A percentile compares a stretch with the other conserved stretches of the same genome.
Conservation (phyloP, 2,329 filamentous ascomycete genomes). For the Colletotrichum coccodes region DNA sequence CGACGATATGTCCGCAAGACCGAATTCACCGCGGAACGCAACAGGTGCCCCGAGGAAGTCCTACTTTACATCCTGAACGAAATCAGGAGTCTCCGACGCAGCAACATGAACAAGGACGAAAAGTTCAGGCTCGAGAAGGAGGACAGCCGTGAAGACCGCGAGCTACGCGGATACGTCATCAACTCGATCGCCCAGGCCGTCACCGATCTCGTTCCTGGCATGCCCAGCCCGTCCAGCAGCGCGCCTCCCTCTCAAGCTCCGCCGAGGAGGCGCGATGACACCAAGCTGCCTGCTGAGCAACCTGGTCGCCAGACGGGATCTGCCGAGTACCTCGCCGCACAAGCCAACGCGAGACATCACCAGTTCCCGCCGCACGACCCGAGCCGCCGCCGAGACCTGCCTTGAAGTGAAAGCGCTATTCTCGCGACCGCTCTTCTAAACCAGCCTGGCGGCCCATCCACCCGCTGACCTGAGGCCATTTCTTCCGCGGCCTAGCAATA, state of each 20-base stretch:
- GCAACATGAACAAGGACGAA: constrained; percentile 87
- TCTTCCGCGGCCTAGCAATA: constrained; percentile 23
- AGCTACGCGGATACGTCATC: constrained; percentile 79
- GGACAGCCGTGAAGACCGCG: constrained; percentile 78
- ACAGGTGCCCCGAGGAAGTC: constrained; percentile 86
- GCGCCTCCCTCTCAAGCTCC: constrained; percentile 35
- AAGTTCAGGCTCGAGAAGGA: constrained; percentile 85
- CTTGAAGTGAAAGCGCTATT: constrained; percentile 37
- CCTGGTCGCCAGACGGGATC: constrained; percentile 62
- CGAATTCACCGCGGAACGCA: constrained; percentile 79
- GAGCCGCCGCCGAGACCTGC: constrained; percentile 49
- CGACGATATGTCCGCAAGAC: constrained; percentile 77
- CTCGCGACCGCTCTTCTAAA: not conserved
- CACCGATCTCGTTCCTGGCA: constrained; percentile 70
- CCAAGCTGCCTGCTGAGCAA: constrained; percentile 70
- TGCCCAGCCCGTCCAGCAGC: constrained; percentile 41
- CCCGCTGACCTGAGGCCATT: constrained; percentile 16
- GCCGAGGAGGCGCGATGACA: constrained; percentile 57
- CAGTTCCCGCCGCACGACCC: constrained; percentile 57
- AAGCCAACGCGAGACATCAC: constrained; percentile 50
- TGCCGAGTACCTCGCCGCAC: constrained; percentile 60
- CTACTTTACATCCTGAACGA: constrained; percentile 92
- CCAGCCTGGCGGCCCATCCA: not conserved
- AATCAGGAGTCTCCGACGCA: constrained; percentile 84
- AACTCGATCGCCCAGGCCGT: constrained; percentile 79